Conservation (phyloP, 805 yeast genomes). For the Grigorovia jiainica region DNA sequence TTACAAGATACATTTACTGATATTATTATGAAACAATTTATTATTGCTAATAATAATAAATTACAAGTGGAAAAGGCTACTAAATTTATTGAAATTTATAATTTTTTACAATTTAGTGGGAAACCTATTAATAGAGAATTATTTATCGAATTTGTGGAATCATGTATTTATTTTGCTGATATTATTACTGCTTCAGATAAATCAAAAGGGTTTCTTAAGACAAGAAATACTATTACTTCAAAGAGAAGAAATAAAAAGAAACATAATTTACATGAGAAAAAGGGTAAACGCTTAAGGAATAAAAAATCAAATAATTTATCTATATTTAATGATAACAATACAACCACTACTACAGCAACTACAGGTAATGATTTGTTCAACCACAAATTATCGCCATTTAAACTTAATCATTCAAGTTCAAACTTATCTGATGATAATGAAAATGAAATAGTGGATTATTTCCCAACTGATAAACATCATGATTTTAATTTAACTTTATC, state of each 20-base stretch:
- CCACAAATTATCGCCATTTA: not conserved
- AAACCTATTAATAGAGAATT: slow-evolving; percentile 47
- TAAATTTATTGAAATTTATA: slow-evolving; percentile 48
- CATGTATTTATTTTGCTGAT: slow-evolving; percentile 30
- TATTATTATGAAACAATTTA: slow-evolving; percentile 15
- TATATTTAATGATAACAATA: not conserved
- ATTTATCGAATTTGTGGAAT: slow-evolving; percentile 49
- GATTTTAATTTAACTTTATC: not conserved
- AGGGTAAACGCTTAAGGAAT: too few relatives aligned
- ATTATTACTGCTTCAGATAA: slow-evolving; percentile 12
- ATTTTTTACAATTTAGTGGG: slow-evolving; percentile 58
- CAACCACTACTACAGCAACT: not conserved
- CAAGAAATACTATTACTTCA: not conserved
- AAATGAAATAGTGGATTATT: not conserved
- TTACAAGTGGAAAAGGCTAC: slow-evolving; percentile 13
- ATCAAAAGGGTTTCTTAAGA: not conserved
- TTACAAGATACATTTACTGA: slow-evolving; percentile 21
- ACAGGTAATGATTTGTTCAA: not conserved
- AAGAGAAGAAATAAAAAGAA: not conserved
- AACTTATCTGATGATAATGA: not conserved
- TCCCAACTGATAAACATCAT: not conserved
- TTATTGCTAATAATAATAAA: slow-evolving; percentile 7
- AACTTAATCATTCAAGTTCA: not conserved
- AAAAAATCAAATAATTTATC: not conserved
- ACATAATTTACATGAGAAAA: too few relatives aligned